Percentiles rank a stretch among this genome's conserved stretches.
Conservation (phyloP, 768 basidiomycete genomes). For the Xerocomellus dryophilus region DNA sequence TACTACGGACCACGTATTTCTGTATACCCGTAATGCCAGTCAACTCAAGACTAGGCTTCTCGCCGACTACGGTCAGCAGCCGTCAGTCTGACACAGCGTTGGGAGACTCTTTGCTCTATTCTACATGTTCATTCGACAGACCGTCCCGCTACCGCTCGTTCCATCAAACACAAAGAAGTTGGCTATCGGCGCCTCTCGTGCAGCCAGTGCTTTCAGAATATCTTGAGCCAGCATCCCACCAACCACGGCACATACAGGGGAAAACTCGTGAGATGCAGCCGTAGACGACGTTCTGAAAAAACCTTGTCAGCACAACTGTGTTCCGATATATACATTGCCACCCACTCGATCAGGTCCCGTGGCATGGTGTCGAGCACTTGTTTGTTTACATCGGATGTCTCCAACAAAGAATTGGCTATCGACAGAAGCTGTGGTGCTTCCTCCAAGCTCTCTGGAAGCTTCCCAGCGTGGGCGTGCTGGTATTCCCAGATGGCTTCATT, state of each 20-base stretch:
- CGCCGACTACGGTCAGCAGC: no score
- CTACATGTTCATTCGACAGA: constrained; percentile 51
- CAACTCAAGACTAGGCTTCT: no score
- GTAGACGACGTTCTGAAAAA: constrained; percentile 58
- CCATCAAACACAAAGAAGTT: constrained; percentile 93
- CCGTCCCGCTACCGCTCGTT: constrained; percentile 69
- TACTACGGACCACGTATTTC: no score
- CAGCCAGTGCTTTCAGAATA: constrained; percentile 85
- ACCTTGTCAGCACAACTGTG: constrained; percentile 7
- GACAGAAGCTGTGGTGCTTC: constrained; percentile 55
- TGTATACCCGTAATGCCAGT: no score
- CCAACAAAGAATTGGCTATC: constrained; percentile 62
- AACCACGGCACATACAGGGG: constrained; percentile 90
- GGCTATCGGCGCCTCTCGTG: constrained; percentile 87
- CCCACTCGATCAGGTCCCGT: constrained; percentile 58
- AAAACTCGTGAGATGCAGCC: constrained; percentile 81
- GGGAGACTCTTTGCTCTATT: not conserved
- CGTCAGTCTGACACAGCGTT: constrained; percentile 9
- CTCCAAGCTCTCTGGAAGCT: constrained; percentile 51
- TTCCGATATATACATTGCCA: not conserved
- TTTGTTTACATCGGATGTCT: constrained; percentile 65
- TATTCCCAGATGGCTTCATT: constrained; percentile 79
- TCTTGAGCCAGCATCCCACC: constrained; percentile 96
- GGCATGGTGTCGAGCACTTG: constrained; percentile 60
- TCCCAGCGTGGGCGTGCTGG: constrained; percentile 53